Evolutionary conservation across 495 filamentous ascomycete genomes (phyloP), one percentile per base, ranked within the genome.

Genomic region (Xylaria curta): DNA sequence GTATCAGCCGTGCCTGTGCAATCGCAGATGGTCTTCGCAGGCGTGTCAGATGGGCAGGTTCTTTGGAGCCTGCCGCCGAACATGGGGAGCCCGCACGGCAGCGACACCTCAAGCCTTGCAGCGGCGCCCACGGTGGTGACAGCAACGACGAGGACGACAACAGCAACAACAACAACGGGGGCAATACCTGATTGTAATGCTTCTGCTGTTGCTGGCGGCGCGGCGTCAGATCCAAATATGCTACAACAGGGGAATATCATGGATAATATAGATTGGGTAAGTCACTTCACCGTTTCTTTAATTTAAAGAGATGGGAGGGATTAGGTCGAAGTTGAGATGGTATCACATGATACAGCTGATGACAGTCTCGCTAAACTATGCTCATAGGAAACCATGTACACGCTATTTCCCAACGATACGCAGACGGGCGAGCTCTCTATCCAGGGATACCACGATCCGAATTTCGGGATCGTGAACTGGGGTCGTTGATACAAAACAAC

Each of bases 11-110:
- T 72, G 47, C 60, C 71, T 7, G 65, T 71, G 42, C 77, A 75
- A 42, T 73, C 78, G 1, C 76, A 79, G 66, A 81, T 60, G 58
- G 58, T 60, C 58, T 60, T 60, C 33, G 58, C 58, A 10, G 58
- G 83, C 10, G 82, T 85, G 4, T 82, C 83, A 9, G 82, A 85
- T 64, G 82, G 83, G 10, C 82, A 85, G 60, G 83, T 76, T 0
- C 75, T 85, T 19, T 85, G 83, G 82, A 78, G 81, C 26, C 40
- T 85, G 10, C 81, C 83, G 21, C 81, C 79, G 5, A 82, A 76
- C 44, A 28, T 13, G 19, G 65, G 46, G 26, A 71, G 69, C 21
- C 69, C 69, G 3, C 49, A 71, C 15, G 80, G 76, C 53, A 82
- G 79, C 62, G 82, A 82, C 51, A 69, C 75, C 10, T 75, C 70